A percentile compares a stretch with the other conserved stretches of the same genome.
Conservation (phyloP, 495 filamentous ascomycete species). For the Podospora pseudoanserina region DNA sequence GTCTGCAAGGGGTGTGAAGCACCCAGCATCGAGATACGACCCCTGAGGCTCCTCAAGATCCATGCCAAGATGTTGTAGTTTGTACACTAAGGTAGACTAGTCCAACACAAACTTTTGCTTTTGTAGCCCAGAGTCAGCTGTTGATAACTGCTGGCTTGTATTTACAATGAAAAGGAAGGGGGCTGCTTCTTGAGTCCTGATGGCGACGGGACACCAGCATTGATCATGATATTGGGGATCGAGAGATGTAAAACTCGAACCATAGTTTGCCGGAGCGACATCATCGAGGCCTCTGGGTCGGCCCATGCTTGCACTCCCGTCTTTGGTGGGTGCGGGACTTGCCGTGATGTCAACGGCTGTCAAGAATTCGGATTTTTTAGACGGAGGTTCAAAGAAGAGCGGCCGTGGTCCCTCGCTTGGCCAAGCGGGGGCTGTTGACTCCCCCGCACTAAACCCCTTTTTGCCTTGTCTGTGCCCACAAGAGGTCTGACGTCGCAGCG, state of each 20-base stretch:
- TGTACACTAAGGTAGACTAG: too few relatives aligned
- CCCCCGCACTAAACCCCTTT: conserved; percentile 10
- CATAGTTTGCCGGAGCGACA: background rate
- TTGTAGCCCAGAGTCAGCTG: too few relatives aligned
- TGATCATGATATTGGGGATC: background rate
- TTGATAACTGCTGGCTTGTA: background rate
- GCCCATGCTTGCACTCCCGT: background rate
- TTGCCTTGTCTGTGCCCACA: conserved; percentile 5
- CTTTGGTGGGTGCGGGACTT: background rate
- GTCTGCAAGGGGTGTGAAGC: background rate
- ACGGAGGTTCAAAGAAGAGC: background rate
- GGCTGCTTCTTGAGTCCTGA: background rate
- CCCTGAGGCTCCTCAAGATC: background rate
- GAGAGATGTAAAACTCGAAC: background rate
- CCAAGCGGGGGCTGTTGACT: background rate
- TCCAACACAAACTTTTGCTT: background rate
- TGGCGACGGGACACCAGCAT: background rate
- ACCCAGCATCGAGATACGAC: background rate
- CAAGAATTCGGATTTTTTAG: background rate
- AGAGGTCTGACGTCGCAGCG: conserved; percentile 8
- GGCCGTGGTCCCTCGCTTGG: background rate
- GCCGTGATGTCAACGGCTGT: background rate
- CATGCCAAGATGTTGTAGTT: background rate
- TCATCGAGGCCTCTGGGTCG: background rate
- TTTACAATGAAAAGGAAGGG: background rate